Evolutionary conservation across 805 yeast species (phyloP).

Genomic region (Wickerhamiella spandovensis): DNA sequence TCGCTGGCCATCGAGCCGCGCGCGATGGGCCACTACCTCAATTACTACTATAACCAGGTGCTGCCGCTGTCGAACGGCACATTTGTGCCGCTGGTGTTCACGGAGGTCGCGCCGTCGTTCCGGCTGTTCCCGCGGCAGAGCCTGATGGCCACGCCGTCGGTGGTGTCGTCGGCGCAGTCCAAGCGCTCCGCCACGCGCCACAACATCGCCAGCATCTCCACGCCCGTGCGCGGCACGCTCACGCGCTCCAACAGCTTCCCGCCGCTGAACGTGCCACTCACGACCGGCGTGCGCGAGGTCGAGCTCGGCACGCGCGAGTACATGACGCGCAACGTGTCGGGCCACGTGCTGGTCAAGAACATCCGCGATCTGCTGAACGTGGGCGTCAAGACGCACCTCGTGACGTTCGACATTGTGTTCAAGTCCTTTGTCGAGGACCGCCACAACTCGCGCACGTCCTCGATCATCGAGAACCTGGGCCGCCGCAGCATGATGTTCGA

Average conservation of each 20-base stretch:
- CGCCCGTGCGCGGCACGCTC: not conserved
- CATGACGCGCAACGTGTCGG: constrained; percentile 19
- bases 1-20: constrained; percentile 59
- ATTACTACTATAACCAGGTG: constrained; percentile 33
- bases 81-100: constrained; percentile 51
- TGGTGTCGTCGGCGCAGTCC: constrained; percentile 15
- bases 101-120: constrained; percentile 41
- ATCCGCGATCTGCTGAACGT: constrained; percentile 53
- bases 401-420: constrained; percentile 43
- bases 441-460: constrained; percentile 24
- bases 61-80: constrained; percentile 50
- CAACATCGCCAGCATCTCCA: not conserved
- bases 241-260: constrained; percentile 27
- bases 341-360: constrained; percentile 40
- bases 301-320: constrained; percentile 30
- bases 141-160: constrained; percentile 43
- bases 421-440: constrained; percentile 34
- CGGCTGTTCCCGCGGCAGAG: constrained; percentile 38
- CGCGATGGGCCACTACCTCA: constrained; percentile 31
- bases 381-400: constrained; percentile 43
- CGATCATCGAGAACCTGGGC: constrained; percentile 34
- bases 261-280: constrained; percentile 16
- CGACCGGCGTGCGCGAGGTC: constrained; percentile 37
- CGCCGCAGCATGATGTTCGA: constrained; percentile 18
- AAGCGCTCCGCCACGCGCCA: constrained; percentile 8